Base-by-base conservation (phyloP, 805 yeast genomes). In the Priceomyces castillae region DNA sequence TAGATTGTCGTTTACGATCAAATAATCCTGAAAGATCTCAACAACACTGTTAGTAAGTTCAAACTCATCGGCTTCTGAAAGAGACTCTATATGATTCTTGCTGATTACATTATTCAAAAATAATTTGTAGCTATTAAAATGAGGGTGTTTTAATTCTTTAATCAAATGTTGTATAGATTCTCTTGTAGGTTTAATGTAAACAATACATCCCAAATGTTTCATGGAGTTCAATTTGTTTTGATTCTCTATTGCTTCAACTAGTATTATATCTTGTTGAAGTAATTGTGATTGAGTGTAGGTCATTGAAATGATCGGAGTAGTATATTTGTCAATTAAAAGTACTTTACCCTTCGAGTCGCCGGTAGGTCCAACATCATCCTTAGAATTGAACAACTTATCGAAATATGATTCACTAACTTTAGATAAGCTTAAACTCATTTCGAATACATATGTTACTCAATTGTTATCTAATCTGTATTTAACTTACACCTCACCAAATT, bases 31-130 rank as follows among this genome's bases (percentile, higher is more conserved):
- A 59, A 89, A 94, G 31, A 90, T 59, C 58, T 94, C 99, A 41
- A 84, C 81, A 3, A 94, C 89, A 46, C 78, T 78, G 4, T 74
- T 67, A 7, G 94, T 85, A 7, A 81, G 80, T 59, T 92, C 98
- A 54, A 82, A 73, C 57, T 87, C 94, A 62, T 94, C 99, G 2
- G 87, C 78, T 61, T 89, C 96, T 0, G 99, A 98, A 37, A 94
- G 59, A 40, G 86, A 74, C 59, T 94, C 99, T 52, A 94, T 62
- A 49, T 87, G 86, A 19, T 82, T 71, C 64, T 92, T 94, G 40
- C 80, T 73, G 23, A 90, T 75, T 12, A 80, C 70, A 59, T 90
- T 90, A 59, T 81, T 85, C 71, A 92, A 89, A 55, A 74, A 88
- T 15, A 94, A 61, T 55, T 84, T 83, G 64, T 94, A 94, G 28